These are phyloP conservation scores for Candida boidinii DNA, from an alignment of 805 yeast species.

Conservation along the genomic window DNA sequence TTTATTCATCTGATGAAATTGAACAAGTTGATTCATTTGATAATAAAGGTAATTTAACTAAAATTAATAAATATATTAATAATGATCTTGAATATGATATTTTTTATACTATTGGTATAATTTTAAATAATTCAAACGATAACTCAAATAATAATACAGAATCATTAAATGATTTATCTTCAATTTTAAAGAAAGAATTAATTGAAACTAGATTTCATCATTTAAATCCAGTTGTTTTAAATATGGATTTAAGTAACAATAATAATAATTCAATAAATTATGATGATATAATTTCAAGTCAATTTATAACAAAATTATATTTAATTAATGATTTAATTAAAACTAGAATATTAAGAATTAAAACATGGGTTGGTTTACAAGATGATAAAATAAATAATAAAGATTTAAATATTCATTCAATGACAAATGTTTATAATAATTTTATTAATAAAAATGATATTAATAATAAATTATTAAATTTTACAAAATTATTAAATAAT, in stretches of 20 bases:
- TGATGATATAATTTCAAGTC: not conserved
- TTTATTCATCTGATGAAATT: too few species aligned
- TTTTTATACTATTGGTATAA: constrained; percentile 13
- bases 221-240: constrained; percentile 11
- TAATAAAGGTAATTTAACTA: too few species aligned
- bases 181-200: not conserved
- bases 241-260: not conserved
- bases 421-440: constrained; percentile 21
- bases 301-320: constrained; percentile 6
- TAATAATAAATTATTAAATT: constrained; percentile 8
- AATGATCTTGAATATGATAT: constrained; percentile 13
- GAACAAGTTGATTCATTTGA: too few species aligned
- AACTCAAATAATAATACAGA: constrained; percentile 5
- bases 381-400: constrained; percentile 8
- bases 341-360: constrained; percentile 26
- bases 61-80: constrained; percentile 4
- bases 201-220: constrained; percentile 17
- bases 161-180: not conserved
- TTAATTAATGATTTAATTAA: constrained; percentile 6
- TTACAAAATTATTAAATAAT: constrained; percentile 13
- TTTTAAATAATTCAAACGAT: constrained; percentile 7
- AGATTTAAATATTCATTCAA: constrained; percentile 20
- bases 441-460: constrained; percentile 1
- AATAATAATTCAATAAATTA: not conserved
- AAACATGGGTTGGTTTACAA: constrained; percentile 34